These are phyloP conservation scores for Xanthoconium purpureum DNA, from an alignment of 768 basidiomycete species.

Conservation along the genomic window DNA sequence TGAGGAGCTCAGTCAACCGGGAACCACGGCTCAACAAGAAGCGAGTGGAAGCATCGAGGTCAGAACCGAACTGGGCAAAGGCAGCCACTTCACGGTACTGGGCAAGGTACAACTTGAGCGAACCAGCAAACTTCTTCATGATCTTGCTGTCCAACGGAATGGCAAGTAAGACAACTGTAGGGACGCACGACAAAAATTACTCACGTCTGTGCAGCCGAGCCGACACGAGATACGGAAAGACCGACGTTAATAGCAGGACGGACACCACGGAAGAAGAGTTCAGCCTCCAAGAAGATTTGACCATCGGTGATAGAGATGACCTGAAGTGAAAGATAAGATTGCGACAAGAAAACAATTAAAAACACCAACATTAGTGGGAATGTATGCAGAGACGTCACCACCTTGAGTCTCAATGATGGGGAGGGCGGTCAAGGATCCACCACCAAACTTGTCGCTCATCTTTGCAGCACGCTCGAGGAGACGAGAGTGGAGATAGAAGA, in stretches of 20 bases:
- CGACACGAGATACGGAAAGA: constrained; percentile 99
- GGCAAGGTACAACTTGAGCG: constrained; percentile 98
- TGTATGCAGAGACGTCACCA: constrained; percentile 99
- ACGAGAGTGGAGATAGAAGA: constrained; percentile 99
- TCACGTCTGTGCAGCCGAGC: constrained; percentile 99
- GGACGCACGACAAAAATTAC: constrained; percentile 25
- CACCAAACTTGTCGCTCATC: constrained; percentile 99
- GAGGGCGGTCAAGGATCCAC: constrained; percentile 96
- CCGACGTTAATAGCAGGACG: constrained; percentile 99
- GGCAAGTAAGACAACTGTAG: background rate
- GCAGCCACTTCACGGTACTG: constrained; percentile 99
- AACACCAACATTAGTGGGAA: constrained; percentile 77
- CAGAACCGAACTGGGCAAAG: constrained; percentile 99
- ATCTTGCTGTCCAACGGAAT: constrained; percentile 63
- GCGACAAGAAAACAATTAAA: background rate
- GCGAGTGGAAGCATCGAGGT: constrained; percentile 98
- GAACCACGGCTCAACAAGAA: constrained; percentile 98
- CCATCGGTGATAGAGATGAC: constrained; percentile 99
- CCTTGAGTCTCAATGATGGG: constrained; percentile 99
- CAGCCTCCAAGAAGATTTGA: constrained; percentile 99
- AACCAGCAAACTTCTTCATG: constrained; percentile 99
- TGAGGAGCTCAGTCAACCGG: constrained; percentile 94
- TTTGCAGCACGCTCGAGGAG: constrained; percentile 99
- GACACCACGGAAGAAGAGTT: constrained; percentile 99
- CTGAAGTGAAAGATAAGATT: constrained; percentile 37